A percentile compares a stretch with the other conserved stretches of the same genome.
These are phyloP conservation scores for Saturnispora zaruensis DNA, from an alignment of 805 yeast species.

Conservation along the genomic window DNA sequence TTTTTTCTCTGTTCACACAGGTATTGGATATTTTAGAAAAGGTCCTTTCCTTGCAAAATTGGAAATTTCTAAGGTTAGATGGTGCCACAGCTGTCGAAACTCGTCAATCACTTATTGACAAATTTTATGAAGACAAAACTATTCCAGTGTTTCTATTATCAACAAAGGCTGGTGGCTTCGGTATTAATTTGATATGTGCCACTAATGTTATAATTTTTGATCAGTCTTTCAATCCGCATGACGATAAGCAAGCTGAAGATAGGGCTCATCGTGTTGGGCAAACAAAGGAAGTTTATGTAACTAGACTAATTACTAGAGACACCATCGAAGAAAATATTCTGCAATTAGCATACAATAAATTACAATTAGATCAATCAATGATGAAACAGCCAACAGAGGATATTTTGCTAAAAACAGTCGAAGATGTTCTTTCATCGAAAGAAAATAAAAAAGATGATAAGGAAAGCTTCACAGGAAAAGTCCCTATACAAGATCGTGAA, in stretches of 20 bases:
- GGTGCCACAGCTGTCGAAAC: conserved; percentile 93
- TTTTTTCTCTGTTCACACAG: conserved; percentile 91
- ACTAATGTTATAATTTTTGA: conserved; percentile 87
- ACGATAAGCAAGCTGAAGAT: conserved; percentile 97
- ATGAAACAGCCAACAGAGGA: conserved; percentile 44
- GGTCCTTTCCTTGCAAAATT: conserved; percentile 52
- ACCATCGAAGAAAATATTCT: conserved; percentile 88
- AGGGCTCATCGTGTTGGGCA: conserved; percentile 73
- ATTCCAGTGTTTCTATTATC: conserved; percentile 84
- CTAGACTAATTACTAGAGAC: conserved; percentile 59
- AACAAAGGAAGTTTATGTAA: conserved; percentile 58
- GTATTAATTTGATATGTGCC: conserved; percentile 93
- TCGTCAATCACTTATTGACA: conserved; percentile 86
- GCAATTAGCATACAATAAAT: conserved; percentile 78
- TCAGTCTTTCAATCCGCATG: conserved; percentile 95
- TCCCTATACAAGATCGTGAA: neutral
- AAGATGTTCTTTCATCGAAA: conserved; percentile 10
- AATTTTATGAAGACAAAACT: conserved; percentile 69
- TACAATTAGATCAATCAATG: conserved; percentile 71
- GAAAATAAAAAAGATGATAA: conserved; percentile 2
- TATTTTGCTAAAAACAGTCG: conserved; percentile 44
- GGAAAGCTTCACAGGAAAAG: neutral
- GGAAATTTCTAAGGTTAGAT: conserved; percentile 77
- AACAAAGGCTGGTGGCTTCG: conserved; percentile 98
- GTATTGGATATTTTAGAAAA: conserved; percentile 80